A percentile compares a stretch with the other conserved stretches of the same genome.
Evolutionary conservation across 2,329 filamentous ascomycete species (phyloP).

Genomic region (Biscogniauxia mediterranea): DNA sequence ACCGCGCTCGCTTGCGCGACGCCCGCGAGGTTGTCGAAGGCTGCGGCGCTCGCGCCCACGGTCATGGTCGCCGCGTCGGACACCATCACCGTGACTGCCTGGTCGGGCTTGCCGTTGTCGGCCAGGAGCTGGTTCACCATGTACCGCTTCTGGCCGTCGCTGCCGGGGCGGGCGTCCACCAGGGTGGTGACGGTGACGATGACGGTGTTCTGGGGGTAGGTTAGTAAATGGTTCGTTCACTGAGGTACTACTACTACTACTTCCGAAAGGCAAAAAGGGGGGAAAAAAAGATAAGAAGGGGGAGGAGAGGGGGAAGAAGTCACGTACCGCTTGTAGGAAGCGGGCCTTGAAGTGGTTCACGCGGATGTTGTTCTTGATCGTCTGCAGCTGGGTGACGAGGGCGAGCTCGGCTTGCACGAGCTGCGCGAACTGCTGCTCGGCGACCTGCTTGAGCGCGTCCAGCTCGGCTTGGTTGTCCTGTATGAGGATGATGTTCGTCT

Average conservation of each 20-base stretch:
- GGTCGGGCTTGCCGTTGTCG: constrained; percentile 36
- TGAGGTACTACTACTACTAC: not conserved
- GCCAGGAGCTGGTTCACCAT: constrained; percentile 39
- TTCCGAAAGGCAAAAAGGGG: not conserved
- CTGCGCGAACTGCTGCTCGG: constrained; percentile 38
- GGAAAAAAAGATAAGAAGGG: not conserved
- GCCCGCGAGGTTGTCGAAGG: constrained; percentile 19
- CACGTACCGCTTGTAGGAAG: constrained; percentile 36
- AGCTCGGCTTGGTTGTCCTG: constrained; percentile 37
- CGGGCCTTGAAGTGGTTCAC: constrained; percentile 39
- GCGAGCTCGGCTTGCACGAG: constrained; percentile 38
- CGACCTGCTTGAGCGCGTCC: constrained; percentile 33
- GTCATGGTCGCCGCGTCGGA: constrained; percentile 37
- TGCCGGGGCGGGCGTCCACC: constrained; percentile 34
- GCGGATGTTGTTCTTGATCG: constrained; percentile 43
- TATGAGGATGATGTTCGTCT: constrained; percentile 36
- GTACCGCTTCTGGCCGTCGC: constrained; percentile 33
- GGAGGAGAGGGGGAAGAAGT: not conserved
- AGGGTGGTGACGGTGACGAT: constrained; percentile 39
- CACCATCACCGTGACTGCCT: constrained; percentile 39
- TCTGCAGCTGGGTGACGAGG: constrained; percentile 37
- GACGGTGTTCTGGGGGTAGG: constrained; percentile 34
- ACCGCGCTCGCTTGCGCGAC: constrained; percentile 23
- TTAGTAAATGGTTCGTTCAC: constrained; percentile 1
- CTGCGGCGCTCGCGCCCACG: constrained; percentile 26